Base-by-base conservation (phyloP, 768 basidiomycete species). In the Pleurotus salmoneostramineus region DNA sequence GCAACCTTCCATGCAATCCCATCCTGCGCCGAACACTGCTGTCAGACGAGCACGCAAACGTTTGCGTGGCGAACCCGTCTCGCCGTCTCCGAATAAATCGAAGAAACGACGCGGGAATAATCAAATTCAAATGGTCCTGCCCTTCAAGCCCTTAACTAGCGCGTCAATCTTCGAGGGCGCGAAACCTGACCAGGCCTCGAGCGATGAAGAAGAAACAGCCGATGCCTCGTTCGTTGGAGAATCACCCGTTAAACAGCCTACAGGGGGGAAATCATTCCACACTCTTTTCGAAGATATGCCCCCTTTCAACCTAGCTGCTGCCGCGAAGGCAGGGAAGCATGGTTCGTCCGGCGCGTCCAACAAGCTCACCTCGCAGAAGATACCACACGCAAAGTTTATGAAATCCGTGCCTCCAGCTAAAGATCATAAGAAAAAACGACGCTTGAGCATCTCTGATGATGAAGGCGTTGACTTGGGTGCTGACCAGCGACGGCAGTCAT, bases 41-140 rank as follows among this genome's bases (percentile, higher is more conserved):
- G 69, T 91, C 33, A 80, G 79, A 27, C 81, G 88, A 35, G 91
- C 91, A 17, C 83, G 90, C 37, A 93, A 93, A 68, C 85, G 91
- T 56, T 77, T 93, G 14, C 83, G 91, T 34, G 91, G 91, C 31
- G 91, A 93, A 65, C 85, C 85, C 0, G 89, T 93, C 2, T 92
- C 91, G 0, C 91, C 91, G 3, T 90, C 91, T 14, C 91, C 91
- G 3, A 83, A 79, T 66, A 91, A 91, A 68, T 83, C 83, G 65
- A 92, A 91, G 68, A 81, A 87, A 58, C 79, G 79, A 66, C 87
- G 88, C 43, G 66, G 83, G 52, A 66, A 68, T 37, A 74, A 80
- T 4, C 77, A 78, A 15, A 68, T 69, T 6, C 15, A 55, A 27
- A 42, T 40, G 8, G 15, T 55, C 4, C 32, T 55, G 36, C 40